Base-by-base conservation (phyloP, 192 early-diverging fungal genomes). In the Coemansia sp. region DNA sequence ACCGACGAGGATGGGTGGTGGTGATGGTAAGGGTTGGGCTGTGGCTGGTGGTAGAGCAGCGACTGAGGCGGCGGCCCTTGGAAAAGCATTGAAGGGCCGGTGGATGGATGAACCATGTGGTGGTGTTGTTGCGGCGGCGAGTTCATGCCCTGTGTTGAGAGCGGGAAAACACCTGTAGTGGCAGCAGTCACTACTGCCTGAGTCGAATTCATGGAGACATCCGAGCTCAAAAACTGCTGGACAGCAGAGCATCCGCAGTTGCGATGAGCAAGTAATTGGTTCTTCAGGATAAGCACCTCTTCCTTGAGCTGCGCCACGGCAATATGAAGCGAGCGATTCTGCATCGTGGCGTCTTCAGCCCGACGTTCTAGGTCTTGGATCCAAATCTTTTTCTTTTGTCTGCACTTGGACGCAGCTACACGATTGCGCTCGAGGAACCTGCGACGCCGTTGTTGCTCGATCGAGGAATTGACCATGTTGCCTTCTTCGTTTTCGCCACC, bases 381-480 rank as follows among this genome's bases (percentile, higher is more conserved):
- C 94, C 94, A 95, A 73, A 93, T 87, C 81, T 97, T 97, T 77
- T 97, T 97, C 62, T 94, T 90, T 68, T 94, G 94, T 26, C 95
- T 87, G 70, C 95, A 97, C 84, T 97, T 95, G 16, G 93, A 80
- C 0, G 95, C 95, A 42, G 95, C 95, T 83, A 81, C 43, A 49
- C 95, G 88, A 76, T 97, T 97, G 43, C 94, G 85, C 72, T 97
- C 95, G 53, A 97, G 84, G 77, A 95, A 95, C 63, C 87, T 89
- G 55, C 80, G 86, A 64, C 94, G 76, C 69, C 94, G 92, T 71
- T 91, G 91, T 66, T 73, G 59, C 62, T 76, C 71, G n/a, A 35
- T 21, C 21, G 58, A 40, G 13, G 37, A 19, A 33, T 88, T 87
- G 8, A 81, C 87, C 28, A 84, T 82, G 19, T 44, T 81, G 44